Conservation (phyloP, 2,329 filamentous ascomycete species). For the Aspergillus eucalypticola region DNA sequence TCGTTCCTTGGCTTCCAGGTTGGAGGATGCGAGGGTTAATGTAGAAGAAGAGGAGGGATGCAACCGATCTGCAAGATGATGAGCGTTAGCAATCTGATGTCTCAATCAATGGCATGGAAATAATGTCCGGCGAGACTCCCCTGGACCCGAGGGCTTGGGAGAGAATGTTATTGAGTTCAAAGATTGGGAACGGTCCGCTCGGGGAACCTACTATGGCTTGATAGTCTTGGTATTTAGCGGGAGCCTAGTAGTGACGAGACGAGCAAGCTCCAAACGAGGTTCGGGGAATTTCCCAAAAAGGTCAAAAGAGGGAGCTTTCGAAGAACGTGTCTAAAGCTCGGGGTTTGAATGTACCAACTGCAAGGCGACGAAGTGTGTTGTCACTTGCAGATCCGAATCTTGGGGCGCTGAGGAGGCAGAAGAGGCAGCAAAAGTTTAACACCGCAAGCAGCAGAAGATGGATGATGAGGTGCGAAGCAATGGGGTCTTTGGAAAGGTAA, state of each 20-base stretch:
- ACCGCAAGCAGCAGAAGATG: background rate
- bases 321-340: background rate
- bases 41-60: background rate
- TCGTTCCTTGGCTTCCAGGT: conserved; percentile 6
- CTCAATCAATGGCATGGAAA: conserved; percentile 3
- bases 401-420: background rate
- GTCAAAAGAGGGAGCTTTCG: background rate
- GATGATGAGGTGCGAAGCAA: background rate
- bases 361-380: background rate
- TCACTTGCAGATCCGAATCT: background rate
- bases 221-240: background rate
- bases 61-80: conserved; percentile 14
- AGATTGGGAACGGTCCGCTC: conserved; percentile 17
- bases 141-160: background rate
- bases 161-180: conserved; percentile 10
- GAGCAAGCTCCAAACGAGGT: background rate
- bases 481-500: background rate
- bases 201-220: conserved; percentile 14
- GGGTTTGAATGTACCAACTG: background rate
- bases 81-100: conserved; percentile 15
- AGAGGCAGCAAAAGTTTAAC: background rate
- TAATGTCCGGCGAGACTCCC: background rate
- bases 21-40: conserved; percentile 10
- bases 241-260: background rate
- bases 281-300: background rate